phyloP scores from a whole-genome alignment of 257 asterid species.

The Ligustrum vulgare region DNA sequence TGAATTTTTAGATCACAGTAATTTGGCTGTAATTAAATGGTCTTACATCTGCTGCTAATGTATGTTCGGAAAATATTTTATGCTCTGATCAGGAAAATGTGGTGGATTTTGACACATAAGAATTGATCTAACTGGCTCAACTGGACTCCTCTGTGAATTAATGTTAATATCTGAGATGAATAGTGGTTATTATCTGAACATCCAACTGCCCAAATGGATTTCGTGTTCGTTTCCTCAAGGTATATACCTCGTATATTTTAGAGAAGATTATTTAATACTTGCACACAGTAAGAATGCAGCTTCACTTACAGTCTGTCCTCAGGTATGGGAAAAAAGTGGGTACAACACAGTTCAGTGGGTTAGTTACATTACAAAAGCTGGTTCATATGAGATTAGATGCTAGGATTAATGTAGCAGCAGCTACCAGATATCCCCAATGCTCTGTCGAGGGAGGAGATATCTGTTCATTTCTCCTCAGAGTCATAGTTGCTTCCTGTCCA shows the following conservation, averaged over 20 bases:
- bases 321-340: constrained; percentile 99
- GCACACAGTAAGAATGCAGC: constrained; percentile 15
- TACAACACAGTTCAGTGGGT: constrained; percentile 99
- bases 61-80: too few relatives aligned
- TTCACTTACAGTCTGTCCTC: constrained; percentile 28
- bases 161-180: too few relatives aligned
- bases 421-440: constrained; percentile 14
- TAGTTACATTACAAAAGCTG: constrained; percentile 97
- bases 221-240: constrained; percentile 98
- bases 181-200: too few relatives aligned
- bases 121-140: too few relatives aligned
- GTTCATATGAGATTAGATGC: constrained; percentile 95
- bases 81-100: too few relatives aligned
- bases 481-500: constrained; percentile 19
- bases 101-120: too few relatives aligned
- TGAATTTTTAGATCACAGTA: too few relatives aligned
- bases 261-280: background rate
- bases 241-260: constrained; percentile 25
- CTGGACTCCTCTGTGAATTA: too few relatives aligned
- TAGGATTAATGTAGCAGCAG: constrained; percentile 30
- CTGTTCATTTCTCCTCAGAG: constrained; percentile 4
- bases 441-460: constrained; percentile 13
- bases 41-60: too few relatives aligned
- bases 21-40: too few relatives aligned
- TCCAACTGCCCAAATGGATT: too few relatives aligned